Evolutionary conservation across 116 monocot species (phyloP), one percentile per base, ranked within the genome.

Genomic region (Papilionanthe hybrid): DNA sequence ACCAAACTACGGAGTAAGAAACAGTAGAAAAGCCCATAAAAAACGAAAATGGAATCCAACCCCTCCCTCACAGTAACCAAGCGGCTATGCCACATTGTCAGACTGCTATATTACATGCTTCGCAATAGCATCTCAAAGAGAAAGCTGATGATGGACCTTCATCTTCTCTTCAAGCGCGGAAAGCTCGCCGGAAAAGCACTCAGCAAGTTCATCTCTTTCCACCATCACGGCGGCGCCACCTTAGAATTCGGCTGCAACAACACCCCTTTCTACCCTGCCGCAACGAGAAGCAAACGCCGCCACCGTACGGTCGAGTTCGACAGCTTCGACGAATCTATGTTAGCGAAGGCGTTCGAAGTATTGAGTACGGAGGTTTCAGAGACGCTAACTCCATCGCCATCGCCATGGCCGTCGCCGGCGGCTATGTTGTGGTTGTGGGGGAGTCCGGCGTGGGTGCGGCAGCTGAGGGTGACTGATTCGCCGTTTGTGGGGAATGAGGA

Each of bases 191-290:
- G 96, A 13, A 96, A 93, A 84, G 85, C 93, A 83, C 66, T 92
- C 75, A 18, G 82, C 44, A 84, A 88, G 66, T 66, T 95, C 53
- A 63, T 78, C 49, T 77, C 71, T 80, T 81, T 86, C 83, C 81
- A 75, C 89, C 58, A 53, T 53, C 53, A 77, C 79, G 85, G 79
- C 79, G 53, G 53, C 77, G 77, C 78, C 77, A 58, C 81, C 37
- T 1, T 87, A n/a, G 83, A 95, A 79, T 92, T 92, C 85, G 92
- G 92, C 85, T 92, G 90, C 86, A 89, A 88, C 87, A 90, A 83
- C 86, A 94, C 88, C 72, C 88, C 94, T 5, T 73, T 80, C 22
- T 81, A 75, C 66, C 13, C 15, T 17, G 4, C 53, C 53, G 4
- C 15, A 13, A 53, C 4, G 53, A 87, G 69, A 79, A 72, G 82